Conservation (phyloP, 192 early-diverging fungal species). For the Dissophora ornata region DNA sequence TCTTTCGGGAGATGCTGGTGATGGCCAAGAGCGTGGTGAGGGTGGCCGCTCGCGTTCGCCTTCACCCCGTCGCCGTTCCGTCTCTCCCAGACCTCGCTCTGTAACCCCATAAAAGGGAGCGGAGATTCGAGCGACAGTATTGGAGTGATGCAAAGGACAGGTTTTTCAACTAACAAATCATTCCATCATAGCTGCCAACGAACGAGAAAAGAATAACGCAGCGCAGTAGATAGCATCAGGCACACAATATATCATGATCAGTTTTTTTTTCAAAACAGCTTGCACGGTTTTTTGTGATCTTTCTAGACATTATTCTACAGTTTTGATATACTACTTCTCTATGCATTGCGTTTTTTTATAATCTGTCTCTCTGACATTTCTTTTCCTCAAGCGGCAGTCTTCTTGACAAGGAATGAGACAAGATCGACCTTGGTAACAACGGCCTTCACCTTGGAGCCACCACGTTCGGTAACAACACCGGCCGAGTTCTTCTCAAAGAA, state of each 20-base stretch:
- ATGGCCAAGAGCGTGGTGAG: background rate
- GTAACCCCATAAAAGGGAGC: constrained; percentile 17
- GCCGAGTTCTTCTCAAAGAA: constrained; percentile 95
- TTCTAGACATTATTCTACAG: constrained; percentile 11
- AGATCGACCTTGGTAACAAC: constrained; percentile 98
- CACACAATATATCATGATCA: too few species aligned
- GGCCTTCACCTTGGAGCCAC: constrained; percentile 68
- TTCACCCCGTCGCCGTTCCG: constrained; percentile 23
- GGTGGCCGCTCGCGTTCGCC: constrained; percentile 26
- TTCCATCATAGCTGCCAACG: too few species aligned
- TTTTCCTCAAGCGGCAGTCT: constrained; percentile 20
- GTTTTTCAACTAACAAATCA: too few species aligned
- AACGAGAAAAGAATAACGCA: too few species aligned
- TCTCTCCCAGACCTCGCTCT: constrained; percentile 38
- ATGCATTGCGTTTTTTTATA: background rate
- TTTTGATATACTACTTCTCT: too few species aligned
- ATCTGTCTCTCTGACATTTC: background rate
- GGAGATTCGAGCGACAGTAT: too few species aligned
- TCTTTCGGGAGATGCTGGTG: constrained; percentile 5
- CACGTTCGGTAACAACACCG: constrained; percentile 89
- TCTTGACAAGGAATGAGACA: constrained; percentile 80
- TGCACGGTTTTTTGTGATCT: too few species aligned
- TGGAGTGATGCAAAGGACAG: too few species aligned
- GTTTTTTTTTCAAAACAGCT: background rate
- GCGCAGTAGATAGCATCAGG: too few species aligned